A percentile compares a stretch with the other conserved stretches of the same genome.
Conservation (phyloP, 2,329 filamentous ascomycete genomes). For the Sporothrix luriei region DNA sequence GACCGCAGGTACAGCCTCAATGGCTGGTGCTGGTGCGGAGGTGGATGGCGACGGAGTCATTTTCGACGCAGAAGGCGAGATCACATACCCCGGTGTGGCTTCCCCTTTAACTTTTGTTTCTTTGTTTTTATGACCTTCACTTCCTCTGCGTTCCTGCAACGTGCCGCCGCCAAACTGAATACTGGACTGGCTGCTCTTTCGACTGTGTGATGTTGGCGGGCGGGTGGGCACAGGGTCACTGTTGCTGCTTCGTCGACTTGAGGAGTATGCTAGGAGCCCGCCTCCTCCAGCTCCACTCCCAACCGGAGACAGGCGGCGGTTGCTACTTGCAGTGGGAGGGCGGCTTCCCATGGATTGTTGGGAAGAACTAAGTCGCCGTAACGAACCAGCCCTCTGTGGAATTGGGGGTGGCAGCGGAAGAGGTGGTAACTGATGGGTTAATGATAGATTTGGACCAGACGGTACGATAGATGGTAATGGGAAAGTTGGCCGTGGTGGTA, state of each 20-base stretch:
- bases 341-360: slow-evolving; percentile 8
- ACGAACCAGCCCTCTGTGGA: slow-evolving; percentile 11
- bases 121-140: slow-evolving; percentile 29
- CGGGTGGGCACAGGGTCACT: slow-evolving; percentile 27
- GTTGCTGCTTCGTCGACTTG: slow-evolving; percentile 22
- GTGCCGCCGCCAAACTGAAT: neutral
- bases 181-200: slow-evolving; percentile 32
- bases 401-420: slow-evolving; percentile 19
- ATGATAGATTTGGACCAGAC: neutral
- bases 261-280: neutral
- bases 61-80: neutral
- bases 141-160: slow-evolving; percentile 33
- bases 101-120: slow-evolving; percentile 12
- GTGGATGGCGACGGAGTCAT: neutral
- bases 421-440: slow-evolving; percentile 18
- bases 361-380: slow-evolving; percentile 10
- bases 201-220: slow-evolving; percentile 34
- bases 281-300: neutral
- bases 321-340: slow-evolving; percentile 18
- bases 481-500: slow-evolving; percentile 39
- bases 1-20: neutral
- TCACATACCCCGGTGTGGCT: neutral
- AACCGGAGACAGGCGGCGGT: slow-evolving; percentile 12
- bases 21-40: neutral
- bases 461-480: slow-evolving; percentile 29